A percentile compares a stretch with the other conserved stretches of the same genome.
Conservation (phyloP, 768 basidiomycete genomes). For the Boletus insuetus region DNA sequence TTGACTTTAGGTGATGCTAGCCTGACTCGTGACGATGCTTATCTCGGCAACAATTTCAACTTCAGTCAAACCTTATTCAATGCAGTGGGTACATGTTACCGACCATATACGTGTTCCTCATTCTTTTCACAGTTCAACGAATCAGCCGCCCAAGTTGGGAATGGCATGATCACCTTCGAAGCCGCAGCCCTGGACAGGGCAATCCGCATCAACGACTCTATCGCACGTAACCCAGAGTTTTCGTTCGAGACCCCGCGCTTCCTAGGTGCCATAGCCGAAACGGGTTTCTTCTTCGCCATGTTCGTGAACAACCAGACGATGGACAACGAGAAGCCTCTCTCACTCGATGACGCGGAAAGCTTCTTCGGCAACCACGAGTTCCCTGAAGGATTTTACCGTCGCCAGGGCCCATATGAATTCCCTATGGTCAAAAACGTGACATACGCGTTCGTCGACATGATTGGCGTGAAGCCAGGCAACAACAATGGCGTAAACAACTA, state of each 20-base stretch:
- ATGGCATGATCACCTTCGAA: conserved; percentile 16
- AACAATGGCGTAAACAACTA: conserved; percentile 17
- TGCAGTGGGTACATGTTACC: neutral
- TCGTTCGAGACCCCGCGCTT: conserved; percentile 15
- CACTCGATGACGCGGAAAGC: conserved; percentile 10
- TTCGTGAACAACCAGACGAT: conserved; percentile 23
- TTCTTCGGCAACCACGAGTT: conserved; percentile 14
- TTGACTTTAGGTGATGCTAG: conserved; percentile 18
- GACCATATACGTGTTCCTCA: neutral
- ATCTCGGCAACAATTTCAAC: conserved; percentile 19
- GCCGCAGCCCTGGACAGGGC: conserved; percentile 16
- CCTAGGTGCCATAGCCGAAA: conserved; percentile 12
- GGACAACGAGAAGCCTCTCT: neutral
- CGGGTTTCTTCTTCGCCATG: conserved; percentile 16
- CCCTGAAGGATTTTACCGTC: conserved; percentile 17
- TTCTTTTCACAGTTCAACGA: conserved; percentile 3
- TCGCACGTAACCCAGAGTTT: conserved; percentile 20
- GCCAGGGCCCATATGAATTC: conserved; percentile 8
- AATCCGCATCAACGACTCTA: conserved; percentile 22
- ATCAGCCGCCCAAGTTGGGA: conserved; percentile 15
- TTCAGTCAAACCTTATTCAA: conserved; percentile 25
- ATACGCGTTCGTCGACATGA: neutral
- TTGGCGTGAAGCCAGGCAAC: conserved; percentile 6
- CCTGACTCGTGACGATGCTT: conserved; percentile 19
- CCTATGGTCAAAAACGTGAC: neutral